Evolutionary conservation across 176 grass and related monocot species (phyloP).

Genomic region (Oryza australiensis): DNA sequence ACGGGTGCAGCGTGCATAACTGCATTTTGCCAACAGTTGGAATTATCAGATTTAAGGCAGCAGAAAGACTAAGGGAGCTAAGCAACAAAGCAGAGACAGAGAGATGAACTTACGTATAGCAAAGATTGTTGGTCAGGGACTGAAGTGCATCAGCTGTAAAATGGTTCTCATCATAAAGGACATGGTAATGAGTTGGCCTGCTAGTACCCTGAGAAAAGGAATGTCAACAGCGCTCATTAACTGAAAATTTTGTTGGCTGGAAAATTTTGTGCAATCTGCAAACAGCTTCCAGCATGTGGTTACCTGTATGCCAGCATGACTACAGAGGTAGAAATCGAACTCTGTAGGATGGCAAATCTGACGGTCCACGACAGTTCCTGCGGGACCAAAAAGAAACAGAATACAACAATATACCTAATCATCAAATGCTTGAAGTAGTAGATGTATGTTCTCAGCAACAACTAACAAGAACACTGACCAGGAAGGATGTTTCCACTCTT

Average conservation of each 20-base stretch:
- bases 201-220: constrained; percentile 69
- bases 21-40: constrained; percentile 38
- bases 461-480: constrained; percentile 45
- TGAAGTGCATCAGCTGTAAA: constrained; percentile 72
- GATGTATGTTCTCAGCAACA: background rate
- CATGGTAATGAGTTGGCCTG: constrained; percentile 77
- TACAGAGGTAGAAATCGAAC: constrained; percentile 93
- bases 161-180: constrained; percentile 69
- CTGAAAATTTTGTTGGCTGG: background rate
- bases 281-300: background rate
- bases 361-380: constrained; percentile 86
- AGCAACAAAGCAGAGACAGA: background rate
- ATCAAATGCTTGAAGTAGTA: background rate
- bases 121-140: constrained; percentile 86
- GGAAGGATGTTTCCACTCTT: constrained; percentile 85
- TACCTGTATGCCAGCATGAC: constrained; percentile 94
- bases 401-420: background rate
- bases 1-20: constrained; percentile 85
- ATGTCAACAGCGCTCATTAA: background rate
- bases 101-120: constrained; percentile 67
- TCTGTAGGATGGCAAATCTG: constrained; percentile 83
- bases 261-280: background rate
- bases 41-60: background rate
- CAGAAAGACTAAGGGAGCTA: background rate
- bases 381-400: background rate